These are phyloP conservation scores for Orbilia blumenaviensis DNA, from an alignment of 2,329 filamentous ascomycete species.

Conservation along the genomic window DNA sequence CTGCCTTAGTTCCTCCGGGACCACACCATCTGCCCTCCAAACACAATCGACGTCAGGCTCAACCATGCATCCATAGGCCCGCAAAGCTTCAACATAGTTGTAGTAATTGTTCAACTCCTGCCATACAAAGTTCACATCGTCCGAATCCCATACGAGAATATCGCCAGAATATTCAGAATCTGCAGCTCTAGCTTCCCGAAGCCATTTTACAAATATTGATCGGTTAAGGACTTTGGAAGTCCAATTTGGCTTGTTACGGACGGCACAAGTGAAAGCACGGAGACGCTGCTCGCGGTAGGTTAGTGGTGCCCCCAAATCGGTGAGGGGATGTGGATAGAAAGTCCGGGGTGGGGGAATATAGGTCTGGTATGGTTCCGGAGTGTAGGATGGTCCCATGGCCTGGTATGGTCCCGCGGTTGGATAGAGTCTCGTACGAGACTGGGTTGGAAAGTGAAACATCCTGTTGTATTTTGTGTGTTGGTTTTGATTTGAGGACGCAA, in stretches of 20 bases:
- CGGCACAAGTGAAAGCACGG: too few species aligned
- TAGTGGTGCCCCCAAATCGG: too few species aligned
- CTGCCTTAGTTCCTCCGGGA: conserved; percentile 33
- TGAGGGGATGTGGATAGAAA: too few species aligned
- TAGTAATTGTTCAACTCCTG: conserved; percentile 24
- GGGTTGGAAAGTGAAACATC: too few species aligned
- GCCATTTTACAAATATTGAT: neutral
- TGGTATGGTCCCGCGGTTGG: too few species aligned
- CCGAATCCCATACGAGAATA: neutral
- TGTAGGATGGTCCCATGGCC: too few species aligned
- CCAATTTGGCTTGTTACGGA: conserved; percentile 2
- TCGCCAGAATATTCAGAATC: neutral
- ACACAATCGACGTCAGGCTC: conserved; percentile 31
- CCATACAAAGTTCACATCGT: conserved; percentile 2
- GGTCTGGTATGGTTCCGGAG: too few species aligned
- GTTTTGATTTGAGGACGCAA: too few species aligned
- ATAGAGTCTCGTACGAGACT: too few species aligned
- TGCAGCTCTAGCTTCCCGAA: neutral
- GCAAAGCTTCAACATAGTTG: neutral
- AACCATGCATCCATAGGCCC: neutral
- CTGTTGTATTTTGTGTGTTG: too few species aligned
- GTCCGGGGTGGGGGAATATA: too few species aligned
- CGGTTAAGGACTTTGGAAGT: neutral
- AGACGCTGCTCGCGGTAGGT: too few species aligned
- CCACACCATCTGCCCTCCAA: conserved; percentile 34